These are phyloP conservation scores for Rhamnella rubrinervis DNA, from an alignment of 331 rosid genomes.

Conservation along the genomic window DNA sequence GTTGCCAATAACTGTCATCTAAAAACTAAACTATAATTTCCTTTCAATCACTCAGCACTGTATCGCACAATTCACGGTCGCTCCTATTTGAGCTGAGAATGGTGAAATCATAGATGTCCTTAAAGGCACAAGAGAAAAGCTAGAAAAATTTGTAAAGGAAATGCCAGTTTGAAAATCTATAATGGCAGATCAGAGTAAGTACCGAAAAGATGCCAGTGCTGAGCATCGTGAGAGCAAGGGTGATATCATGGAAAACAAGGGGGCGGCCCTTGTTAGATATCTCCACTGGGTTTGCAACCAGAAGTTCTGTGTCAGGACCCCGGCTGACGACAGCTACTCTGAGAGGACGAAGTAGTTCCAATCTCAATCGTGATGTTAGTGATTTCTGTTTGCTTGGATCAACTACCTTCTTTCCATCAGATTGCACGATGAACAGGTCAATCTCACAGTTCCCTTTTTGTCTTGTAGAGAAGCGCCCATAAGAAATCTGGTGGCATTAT, in stretches of 20 bases:
- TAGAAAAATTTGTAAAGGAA: background rate
- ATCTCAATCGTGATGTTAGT: slow-evolving; percentile 59
- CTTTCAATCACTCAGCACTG: no score
- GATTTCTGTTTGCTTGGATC: slow-evolving; percentile 73
- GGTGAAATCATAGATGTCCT: background rate
- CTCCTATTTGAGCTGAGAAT: background rate
- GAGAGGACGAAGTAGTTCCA: slow-evolving; percentile 75
- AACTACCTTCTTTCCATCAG: slow-evolving; percentile 83
- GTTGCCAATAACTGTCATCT: background rate
- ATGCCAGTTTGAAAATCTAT: background rate
- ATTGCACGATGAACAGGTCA: slow-evolving; percentile 90
- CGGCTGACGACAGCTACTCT: slow-evolving; percentile 71
- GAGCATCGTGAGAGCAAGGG: slow-evolving; percentile 82
- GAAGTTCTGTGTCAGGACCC: slow-evolving; percentile 86
- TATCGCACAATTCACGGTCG: no score
- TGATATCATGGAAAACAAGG: slow-evolving; percentile 81
- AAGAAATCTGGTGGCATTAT: slow-evolving; percentile 69
- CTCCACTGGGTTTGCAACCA: slow-evolving; percentile 91
- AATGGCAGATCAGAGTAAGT: slow-evolving; percentile 28
- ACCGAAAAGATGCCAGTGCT: slow-evolving; percentile 80
- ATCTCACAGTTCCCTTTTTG: slow-evolving; percentile 67
- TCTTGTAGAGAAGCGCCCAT: slow-evolving; percentile 72
- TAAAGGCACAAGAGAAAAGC: background rate
- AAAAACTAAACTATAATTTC: background rate
- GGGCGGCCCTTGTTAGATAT: slow-evolving; percentile 93